Conservation (phyloP, 768 basidiomycete species). For the Phylloporus scabripes region DNA sequence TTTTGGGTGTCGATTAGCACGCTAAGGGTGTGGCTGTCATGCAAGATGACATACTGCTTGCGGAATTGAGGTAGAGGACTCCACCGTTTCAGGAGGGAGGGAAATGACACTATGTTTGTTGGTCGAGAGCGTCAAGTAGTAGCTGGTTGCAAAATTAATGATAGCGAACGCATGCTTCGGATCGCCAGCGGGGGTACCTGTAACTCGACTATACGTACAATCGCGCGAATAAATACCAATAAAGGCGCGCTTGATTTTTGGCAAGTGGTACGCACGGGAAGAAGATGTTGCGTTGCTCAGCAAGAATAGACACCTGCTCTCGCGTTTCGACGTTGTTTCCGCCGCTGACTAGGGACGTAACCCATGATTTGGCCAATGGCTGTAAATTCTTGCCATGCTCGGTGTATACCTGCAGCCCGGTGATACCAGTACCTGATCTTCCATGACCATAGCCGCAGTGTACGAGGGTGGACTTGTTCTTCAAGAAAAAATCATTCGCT, state of each 20-base stretch:
- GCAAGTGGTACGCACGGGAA: no score
- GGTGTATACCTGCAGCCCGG: not conserved
- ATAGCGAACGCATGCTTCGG: constrained; percentile 1
- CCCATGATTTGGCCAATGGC: constrained; percentile 3
- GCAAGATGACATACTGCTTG: not conserved
- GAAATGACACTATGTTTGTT: not conserved
- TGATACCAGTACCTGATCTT: not conserved
- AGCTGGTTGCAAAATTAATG: constrained; percentile 8
- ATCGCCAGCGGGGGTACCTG: not conserved
- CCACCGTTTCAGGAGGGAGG: constrained; percentile 2
- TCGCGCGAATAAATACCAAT: not conserved
- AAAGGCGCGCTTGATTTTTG: constrained; percentile 1
- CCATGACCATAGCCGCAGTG: not conserved
- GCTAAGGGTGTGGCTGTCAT: not conserved
- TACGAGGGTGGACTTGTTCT: not conserved
- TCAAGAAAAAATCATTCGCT: not conserved
- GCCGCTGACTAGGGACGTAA: not conserved
- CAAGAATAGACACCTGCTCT: no score
- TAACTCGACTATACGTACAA: not conserved
- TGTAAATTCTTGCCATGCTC: not conserved
- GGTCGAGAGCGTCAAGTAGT: constrained; percentile 7
- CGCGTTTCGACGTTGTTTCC: constrained; percentile 9
- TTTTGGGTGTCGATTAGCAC: not conserved
- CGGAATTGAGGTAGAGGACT: not conserved
- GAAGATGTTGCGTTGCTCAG: no score